Evolutionary conservation across 2,329 filamentous ascomycete genomes (phyloP).

Genomic region (Dactylella cylindrospora): DNA sequence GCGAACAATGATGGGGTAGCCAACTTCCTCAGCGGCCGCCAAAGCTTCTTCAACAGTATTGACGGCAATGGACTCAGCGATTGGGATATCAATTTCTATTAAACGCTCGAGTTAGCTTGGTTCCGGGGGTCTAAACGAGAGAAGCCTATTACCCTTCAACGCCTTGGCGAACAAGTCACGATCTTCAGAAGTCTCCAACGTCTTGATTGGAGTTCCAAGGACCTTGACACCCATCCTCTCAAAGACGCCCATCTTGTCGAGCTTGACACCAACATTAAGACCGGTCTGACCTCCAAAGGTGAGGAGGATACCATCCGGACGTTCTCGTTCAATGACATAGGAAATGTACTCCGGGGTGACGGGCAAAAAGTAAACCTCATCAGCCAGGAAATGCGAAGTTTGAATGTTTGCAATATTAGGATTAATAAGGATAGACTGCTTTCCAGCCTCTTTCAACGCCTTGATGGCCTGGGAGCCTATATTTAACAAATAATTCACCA

Average conservation of each 20-base stretch:
- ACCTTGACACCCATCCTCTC: constrained; percentile 95
- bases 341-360: constrained; percentile 97
- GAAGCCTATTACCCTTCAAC: constrained; percentile 60
- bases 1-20: constrained; percentile 97
- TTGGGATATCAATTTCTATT: constrained; percentile 88
- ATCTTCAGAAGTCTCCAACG: constrained; percentile 91
- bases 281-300: constrained; percentile 97
- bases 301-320: constrained; percentile 94
- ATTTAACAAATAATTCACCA: constrained; percentile 10
- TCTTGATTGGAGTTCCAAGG: constrained; percentile 90
- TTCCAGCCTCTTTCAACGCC: constrained; percentile 91
- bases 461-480: constrained; percentile 93
- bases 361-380: constrained; percentile 97
- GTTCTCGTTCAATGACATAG: constrained; percentile 94
- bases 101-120: constrained; percentile 9
- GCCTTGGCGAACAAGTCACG: constrained; percentile 95
- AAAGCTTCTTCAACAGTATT: constrained; percentile 88
- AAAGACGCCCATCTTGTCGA: constrained; percentile 94
- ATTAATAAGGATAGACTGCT: constrained; percentile 90
- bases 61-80: constrained; percentile 93
- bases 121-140: background rate
- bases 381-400: constrained; percentile 91
- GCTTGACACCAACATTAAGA: constrained; percentile 92
- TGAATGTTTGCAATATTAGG: constrained; percentile 98
- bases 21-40: constrained; percentile 78